Evolutionary conservation across 805 yeast species (phyloP), one percentile per base, ranked within the genome.

Genomic region (Kodamaea kakaduensis): DNA sequence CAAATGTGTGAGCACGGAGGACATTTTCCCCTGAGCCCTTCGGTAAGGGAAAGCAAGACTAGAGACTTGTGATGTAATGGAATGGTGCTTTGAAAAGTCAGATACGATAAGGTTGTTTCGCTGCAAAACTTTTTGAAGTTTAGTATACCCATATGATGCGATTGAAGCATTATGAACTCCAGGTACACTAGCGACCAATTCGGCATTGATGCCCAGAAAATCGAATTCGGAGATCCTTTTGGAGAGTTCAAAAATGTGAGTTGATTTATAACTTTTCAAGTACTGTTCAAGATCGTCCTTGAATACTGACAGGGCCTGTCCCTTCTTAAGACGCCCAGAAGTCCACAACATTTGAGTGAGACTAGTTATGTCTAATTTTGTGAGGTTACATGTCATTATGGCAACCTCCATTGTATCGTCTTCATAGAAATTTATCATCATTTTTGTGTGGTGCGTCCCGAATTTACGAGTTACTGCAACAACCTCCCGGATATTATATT

Each of bases 321-420:
- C 7, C 34, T 18, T 17, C 49, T 14, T 31, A 16, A 68, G 37
- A 16, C 53, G 48, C 1, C 83, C 85, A 6, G 83, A 72, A 21
- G 67, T 54, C 88, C 88, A 81, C 20, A 73, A 59, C 67, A 78
- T 77, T 48, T 81, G 87, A 5, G 83, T 80, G 37, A 81, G 75
- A 1, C 69, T 67, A 4, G 60, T 58, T 33, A 76, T 69, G 52
- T 82, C 89, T 0, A 69, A 49, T 22, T 54, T 52, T 1, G 80
- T 76, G 36, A 80, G 50, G 52, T 82, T 82, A 51, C 74, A 69
- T 1, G 86, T 75, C 52, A 80, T 74, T 16, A 81, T 58, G 15
- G 74, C 75, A 0, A 82, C 52, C 47, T 74, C 78, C 20, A 69
- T 53, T 0, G 69, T 54, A 12, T 58, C 60, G 42, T 73, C 74